A percentile compares a stretch with the other conserved stretches of the same genome.
Evolutionary conservation across 2,329 filamentous ascomycete genomes (phyloP).

Genomic region (Ramularia endophylla): DNA sequence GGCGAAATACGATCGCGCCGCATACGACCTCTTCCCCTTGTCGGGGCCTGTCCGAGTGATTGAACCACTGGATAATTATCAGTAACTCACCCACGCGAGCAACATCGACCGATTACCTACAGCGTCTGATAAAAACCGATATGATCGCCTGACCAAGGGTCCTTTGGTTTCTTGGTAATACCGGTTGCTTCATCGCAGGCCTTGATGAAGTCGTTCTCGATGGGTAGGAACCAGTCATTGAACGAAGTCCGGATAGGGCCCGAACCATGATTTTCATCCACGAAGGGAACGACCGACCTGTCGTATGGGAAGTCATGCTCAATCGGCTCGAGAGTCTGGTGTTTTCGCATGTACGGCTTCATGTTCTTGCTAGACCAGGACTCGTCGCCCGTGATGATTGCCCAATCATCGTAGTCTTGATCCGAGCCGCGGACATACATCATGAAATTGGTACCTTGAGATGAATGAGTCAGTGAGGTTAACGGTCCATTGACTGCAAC

Average conservation of each 20-base stretch:
- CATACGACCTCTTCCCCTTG: conserved; percentile 27
- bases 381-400: conserved; percentile 35
- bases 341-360: conserved; percentile 40
- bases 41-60: conserved; percentile 16
- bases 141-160: conserved; percentile 29
- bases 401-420: conserved; percentile 46
- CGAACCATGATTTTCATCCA: conserved; percentile 24
- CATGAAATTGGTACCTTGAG: conserved; percentile 1
- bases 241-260: conserved; percentile 28
- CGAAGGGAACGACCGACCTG: conserved; percentile 9
- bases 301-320: conserved; percentile 19
- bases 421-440: conserved; percentile 38
- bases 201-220: conserved; percentile 27
- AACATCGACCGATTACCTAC: neutral
- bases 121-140: conserved; percentile 26
- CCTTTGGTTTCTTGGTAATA: conserved; percentile 17
- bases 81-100: no score
- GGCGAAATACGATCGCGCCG: conserved; percentile 24
- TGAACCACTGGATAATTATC: conserved; percentile 13
- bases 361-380: conserved; percentile 44
- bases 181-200: conserved; percentile 27
- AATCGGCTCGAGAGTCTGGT: conserved; percentile 33
- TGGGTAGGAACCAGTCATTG: conserved; percentile 26
- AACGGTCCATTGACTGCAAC: neutral
- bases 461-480: neutral